Conservation (phyloP, 345 rosid genomes). For the Citrus trifoliata region DNA sequence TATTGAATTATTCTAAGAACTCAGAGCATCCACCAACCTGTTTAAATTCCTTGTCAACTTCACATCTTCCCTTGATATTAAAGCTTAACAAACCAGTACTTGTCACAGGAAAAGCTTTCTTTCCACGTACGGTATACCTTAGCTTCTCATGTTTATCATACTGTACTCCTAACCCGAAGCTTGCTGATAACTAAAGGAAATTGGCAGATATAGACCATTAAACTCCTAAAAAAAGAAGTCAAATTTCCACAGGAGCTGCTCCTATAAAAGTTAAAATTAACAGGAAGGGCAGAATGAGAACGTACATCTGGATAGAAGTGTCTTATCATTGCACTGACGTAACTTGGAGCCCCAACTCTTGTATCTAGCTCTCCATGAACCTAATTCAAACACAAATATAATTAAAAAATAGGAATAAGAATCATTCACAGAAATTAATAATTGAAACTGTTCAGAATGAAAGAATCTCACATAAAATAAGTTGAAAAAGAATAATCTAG, state of each 20-base stretch:
- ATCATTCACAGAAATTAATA: not conserved
- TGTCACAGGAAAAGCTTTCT: conserved; percentile 66
- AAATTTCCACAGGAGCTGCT: conserved; percentile 3
- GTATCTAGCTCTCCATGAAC: conserved; percentile 91
- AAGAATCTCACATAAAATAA: not conserved
- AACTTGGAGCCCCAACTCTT: conserved; percentile 58
- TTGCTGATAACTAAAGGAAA: conserved; percentile 45
- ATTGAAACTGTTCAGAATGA: not conserved
- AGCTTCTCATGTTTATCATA: conserved; percentile 69
- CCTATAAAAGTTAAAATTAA: not conserved
- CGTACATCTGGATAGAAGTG: conserved; percentile 66
- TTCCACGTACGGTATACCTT: conserved; percentile 60
- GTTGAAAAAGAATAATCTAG: not conserved
- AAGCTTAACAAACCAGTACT: conserved; percentile 48
- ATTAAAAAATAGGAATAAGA: conserved; percentile 14
- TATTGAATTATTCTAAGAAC: not conserved
- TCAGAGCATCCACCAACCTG: conserved; percentile 38
- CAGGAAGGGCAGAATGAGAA: not conserved
- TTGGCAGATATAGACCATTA: conserved; percentile 13
- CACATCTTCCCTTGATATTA: conserved; percentile 67
- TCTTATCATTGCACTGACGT: conserved; percentile 62
- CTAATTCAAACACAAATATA: conserved; percentile 31
- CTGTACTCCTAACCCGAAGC: conserved; percentile 70
- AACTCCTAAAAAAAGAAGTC: not conserved
- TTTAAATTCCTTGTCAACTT: conserved; percentile 67